Evolutionary conservation across 1,284 basidiomycete species (phyloP).

Genomic region (Rugosomyces carneus): DNA sequence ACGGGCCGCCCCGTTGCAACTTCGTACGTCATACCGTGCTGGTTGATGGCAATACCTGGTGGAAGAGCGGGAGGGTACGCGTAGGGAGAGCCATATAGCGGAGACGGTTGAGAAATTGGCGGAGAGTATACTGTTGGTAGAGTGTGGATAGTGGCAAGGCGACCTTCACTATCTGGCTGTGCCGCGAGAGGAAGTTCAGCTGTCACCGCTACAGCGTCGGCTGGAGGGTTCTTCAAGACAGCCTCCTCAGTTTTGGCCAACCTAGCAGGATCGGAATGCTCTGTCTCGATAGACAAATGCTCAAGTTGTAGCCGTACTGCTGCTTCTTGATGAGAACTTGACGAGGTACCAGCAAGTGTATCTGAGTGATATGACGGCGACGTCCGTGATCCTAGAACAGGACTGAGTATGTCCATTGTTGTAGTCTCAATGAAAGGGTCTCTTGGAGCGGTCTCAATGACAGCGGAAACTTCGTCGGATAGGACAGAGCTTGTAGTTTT

Average conservation of each 20-base stretch:
- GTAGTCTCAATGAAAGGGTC: background rate
- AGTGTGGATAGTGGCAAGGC: slow-evolving; percentile 43
- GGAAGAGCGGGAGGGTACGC: slow-evolving; percentile 55
- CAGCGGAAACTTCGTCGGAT: slow-evolving; percentile 18
- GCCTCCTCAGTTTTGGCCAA: slow-evolving; percentile 35
- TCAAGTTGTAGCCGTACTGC: slow-evolving; percentile 33
- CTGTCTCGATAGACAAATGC: slow-evolving; percentile 31
- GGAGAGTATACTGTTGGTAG: slow-evolving; percentile 57
- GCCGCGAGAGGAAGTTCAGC: slow-evolving; percentile 10
- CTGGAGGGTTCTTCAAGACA: slow-evolving; percentile 32
- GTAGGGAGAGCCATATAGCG: slow-evolving; percentile 59
- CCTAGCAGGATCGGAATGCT: slow-evolving; percentile 32
- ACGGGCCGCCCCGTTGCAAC: slow-evolving; percentile 73
- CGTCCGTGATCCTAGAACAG: background rate
- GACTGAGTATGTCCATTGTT: background rate
- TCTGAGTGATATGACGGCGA: slow-evolving; percentile 5
- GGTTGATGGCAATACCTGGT: slow-evolving; percentile 67
- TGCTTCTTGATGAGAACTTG: slow-evolving; percentile 20
- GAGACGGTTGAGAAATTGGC: slow-evolving; percentile 44
- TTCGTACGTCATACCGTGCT: slow-evolving; percentile 72
- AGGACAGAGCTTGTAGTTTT: slow-evolving; percentile 34
- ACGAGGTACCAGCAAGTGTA: slow-evolving; percentile 13
- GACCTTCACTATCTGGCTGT: slow-evolving; percentile 19
- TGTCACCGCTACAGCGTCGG: slow-evolving; percentile 20
- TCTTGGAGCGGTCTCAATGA: background rate